Base-by-base conservation (phyloP, 495 filamentous ascomycete species). In the Tetracladium marchalianum region DNA sequence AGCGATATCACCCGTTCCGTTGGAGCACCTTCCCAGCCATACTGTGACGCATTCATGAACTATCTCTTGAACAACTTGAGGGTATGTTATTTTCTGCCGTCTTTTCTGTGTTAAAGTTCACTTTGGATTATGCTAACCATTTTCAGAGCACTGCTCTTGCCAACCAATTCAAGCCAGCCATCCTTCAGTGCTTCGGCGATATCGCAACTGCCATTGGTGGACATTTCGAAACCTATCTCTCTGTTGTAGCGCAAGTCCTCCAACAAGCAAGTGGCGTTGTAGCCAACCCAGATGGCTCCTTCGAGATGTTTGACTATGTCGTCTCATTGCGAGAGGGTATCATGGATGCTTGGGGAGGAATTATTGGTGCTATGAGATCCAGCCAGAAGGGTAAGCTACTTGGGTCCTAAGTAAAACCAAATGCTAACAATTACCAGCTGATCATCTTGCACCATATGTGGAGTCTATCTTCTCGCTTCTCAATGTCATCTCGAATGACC, bases 281-380 rank as follows among this genome's bases (percentile, higher is more conserved):
- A 42, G 83, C 82, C 9, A 75, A 80, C 32, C 66, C 75, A 35
- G 85, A 90, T 55, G 79, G 80, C 34, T 71, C 75, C 31, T 88
- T 87, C 47, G 92, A 98, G 55, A 93, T 95, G 82, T 76, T 89
- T 31, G 90, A 97, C 63, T 98, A 98, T 59, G 79, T 98, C 51
- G 77, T 93, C 51, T 93, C 89, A 12, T 76, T 98, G 41, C 80
- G 92, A 46, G 92, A 98, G 61, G 92, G 90, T 56, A 95, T 97
- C 47, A 95, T 96, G 85, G 92, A 98, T 75, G 92, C 92, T 12
- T 98, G 94, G 87, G 89, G 86, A 60, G 92, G 92, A 56, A 89
- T 90, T 39, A 84, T 98, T 50, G 77, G 89, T 60, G 87, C 92
- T 31, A 85, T 96, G 80, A 95, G 90, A 76, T 66, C 73, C 39